phyloP scores from a whole-genome alignment of 495 filamentous ascomycete genomes.

The Beverwykella pulmonaria region DNA sequence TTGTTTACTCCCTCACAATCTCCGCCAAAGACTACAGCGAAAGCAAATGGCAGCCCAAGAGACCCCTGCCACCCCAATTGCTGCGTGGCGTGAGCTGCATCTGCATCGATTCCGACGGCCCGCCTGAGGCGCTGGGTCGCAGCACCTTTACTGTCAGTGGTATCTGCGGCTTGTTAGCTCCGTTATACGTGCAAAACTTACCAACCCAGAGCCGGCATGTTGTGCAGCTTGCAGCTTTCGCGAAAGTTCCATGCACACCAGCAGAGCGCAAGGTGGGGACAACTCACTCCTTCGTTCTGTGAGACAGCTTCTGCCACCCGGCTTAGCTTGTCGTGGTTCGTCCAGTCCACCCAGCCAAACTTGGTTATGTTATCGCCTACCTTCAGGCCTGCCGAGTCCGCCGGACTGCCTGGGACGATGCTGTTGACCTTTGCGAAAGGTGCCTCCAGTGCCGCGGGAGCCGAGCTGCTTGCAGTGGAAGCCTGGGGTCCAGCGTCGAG shows the following conservation, averaged over 20 bases:
- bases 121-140: constrained; percentile 36
- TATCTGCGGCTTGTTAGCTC: constrained; percentile 53
- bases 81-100: constrained; percentile 72
- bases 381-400: constrained; percentile 78
- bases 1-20: neutral
- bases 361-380: constrained; percentile 78
- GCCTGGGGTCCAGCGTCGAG: constrained; percentile 15
- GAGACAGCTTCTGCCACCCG: constrained; percentile 84
- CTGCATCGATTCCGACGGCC: constrained; percentile 59
- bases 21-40: constrained; percentile 55
- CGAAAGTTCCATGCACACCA: neutral
- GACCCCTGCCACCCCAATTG: constrained; percentile 85
- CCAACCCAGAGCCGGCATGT: neutral
- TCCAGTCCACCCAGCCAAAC: constrained; percentile 79
- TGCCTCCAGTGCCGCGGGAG: constrained; percentile 53
- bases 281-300: constrained; percentile 85
- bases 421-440: constrained; percentile 92
- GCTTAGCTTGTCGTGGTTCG: constrained; percentile 81
- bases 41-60: constrained; percentile 86
- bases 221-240: neutral
- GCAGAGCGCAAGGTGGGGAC: constrained; percentile 2
- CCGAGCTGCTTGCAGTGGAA: neutral
- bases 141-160: constrained; percentile 71
- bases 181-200: neutral
- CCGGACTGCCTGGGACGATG: constrained; percentile 77